phyloP scores from a whole-genome alignment of 805 yeast species.

The Yamadazyma takamatsuzukensis region DNA sequence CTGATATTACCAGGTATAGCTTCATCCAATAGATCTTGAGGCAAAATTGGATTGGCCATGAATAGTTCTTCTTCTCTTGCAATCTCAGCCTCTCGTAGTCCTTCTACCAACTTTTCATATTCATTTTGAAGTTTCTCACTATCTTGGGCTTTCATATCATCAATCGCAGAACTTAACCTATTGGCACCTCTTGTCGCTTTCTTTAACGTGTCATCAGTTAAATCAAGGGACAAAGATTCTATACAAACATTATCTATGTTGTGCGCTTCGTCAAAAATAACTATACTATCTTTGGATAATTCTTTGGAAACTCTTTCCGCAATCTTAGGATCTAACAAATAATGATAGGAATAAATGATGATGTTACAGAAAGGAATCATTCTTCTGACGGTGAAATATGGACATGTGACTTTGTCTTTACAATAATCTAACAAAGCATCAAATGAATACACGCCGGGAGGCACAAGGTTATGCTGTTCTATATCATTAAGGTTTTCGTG shows the following conservation, averaged over 20 bases:
- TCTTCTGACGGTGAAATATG: constrained; percentile 95
- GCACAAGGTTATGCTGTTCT: constrained; percentile 86
- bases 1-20: constrained; percentile 97
- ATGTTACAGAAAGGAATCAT: constrained; percentile 95
- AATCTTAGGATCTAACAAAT: constrained; percentile 92
- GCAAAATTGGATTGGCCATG: constrained; percentile 83
- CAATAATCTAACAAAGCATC: constrained; percentile 79
- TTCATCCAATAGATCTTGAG: constrained; percentile 81
- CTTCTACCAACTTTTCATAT: constrained; percentile 86
- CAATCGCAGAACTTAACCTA: constrained; percentile 75
- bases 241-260: constrained; percentile 98
- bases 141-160: constrained; percentile 77
- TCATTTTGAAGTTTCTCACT: constrained; percentile 83
- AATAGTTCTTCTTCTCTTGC: constrained; percentile 59
- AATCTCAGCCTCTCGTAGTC: constrained; percentile 78
- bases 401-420: constrained; percentile 78
- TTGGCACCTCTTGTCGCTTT: constrained; percentile 86
- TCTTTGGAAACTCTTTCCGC: constrained; percentile 94
- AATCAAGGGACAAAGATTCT: constrained; percentile 86
- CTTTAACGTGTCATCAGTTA: constrained; percentile 85
- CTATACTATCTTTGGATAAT: constrained; percentile 85
- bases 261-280: constrained; percentile 98
- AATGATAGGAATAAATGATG: constrained; percentile 94
- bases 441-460: constrained; percentile 92
- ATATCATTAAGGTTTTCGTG: constrained; percentile 86